Percentiles rank a stretch among this genome's conserved stretches.
Evolutionary conservation across 371 early-diverging fungal genomes (phyloP).

Genomic region (Syncephalastrum monosporum): DNA sequence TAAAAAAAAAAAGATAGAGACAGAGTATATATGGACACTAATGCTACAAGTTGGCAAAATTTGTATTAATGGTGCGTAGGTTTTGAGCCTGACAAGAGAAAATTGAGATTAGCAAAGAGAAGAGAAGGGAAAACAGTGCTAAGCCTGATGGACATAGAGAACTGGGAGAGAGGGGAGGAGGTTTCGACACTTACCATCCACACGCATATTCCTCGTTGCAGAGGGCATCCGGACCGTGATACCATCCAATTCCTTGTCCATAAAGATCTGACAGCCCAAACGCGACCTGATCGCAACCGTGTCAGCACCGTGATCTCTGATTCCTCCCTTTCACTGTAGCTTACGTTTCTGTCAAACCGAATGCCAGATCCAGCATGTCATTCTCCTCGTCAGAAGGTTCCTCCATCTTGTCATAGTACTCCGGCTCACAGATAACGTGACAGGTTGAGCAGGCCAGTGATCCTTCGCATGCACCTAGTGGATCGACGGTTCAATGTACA

Average conservation of each 20-base stretch:
- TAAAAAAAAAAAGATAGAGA: neutral
- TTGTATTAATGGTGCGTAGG: conserved; percentile 42
- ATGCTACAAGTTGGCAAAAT: too few species aligned
- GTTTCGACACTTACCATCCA: conserved; percentile 71
- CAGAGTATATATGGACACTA: neutral
- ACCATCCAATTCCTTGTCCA: conserved; percentile 85
- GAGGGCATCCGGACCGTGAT: conserved; percentile 90
- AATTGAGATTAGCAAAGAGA: too few species aligned
- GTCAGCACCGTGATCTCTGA: neutral
- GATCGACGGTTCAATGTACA: neutral
- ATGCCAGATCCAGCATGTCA: conserved; percentile 99
- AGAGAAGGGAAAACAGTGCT: too few species aligned
- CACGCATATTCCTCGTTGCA: conserved; percentile 96
- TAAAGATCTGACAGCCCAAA: conserved; percentile 95
- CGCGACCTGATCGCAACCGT: conserved; percentile 68
- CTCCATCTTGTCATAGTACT: conserved; percentile 83
- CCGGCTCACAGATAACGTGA: conserved; percentile 92
- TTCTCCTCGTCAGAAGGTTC: conserved; percentile 98
- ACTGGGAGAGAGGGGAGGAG: too few species aligned
- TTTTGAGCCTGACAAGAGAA: conserved; percentile 35
- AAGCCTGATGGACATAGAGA: neutral
- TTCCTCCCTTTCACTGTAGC: conserved; percentile 7
- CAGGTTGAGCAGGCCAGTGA: conserved; percentile 96
- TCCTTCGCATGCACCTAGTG: conserved; percentile 96
- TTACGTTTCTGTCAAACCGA: conserved; percentile 95